Evolutionary conservation across 2,329 filamentous ascomycete genomes (phyloP), one percentile per base, ranked within the genome.

Genomic region (Neurospora sp.): DNA sequence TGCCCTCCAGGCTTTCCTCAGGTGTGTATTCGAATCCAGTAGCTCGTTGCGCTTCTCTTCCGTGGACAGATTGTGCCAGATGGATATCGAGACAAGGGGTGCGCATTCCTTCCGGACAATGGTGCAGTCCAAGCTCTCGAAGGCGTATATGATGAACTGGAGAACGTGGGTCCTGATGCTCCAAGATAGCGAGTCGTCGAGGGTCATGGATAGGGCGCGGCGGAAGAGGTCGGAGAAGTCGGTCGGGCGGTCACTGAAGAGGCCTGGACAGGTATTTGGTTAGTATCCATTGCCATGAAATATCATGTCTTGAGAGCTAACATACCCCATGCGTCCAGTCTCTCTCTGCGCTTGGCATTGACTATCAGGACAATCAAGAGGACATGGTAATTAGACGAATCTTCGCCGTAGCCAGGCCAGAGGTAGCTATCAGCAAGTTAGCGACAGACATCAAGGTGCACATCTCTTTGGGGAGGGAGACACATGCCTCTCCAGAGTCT

Each of bases 81-180:
- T 93, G 0, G 92, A 91, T 75, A 99, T 97, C 13, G 93, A 96
- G 23, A 99, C 95, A 68, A 99, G 83, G 1, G 96, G 93, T 7
- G 95, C 96, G 80, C 96, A 98, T 83, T 99, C 96, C 79, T 97
- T 98, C 73, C 96, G 90, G 67, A 99, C 92, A 70, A 97, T 87
- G 43, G 88, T 87, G 78, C 90, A 94, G 79, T 99, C 96, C 39
- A 99, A 85, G 66, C 93, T 97, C 79, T 98, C 94, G 78, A 97
- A 99, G 42, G 95, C 92, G 74, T 90, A 89, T 68, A 97, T 96
- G 72, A 98, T 85, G 80, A 98, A 98, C 33, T 88, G 91, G 28
- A 99, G 83, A n/a, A 98, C 87, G 68, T 97, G 90, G 9, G 91
- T 92, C 72, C 93, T 89, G 69, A 97, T 86, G 38, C 84, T 82